Base-by-base conservation (phyloP, 495 filamentous ascomycete genomes). In the Rhypophila decipiens region DNA sequence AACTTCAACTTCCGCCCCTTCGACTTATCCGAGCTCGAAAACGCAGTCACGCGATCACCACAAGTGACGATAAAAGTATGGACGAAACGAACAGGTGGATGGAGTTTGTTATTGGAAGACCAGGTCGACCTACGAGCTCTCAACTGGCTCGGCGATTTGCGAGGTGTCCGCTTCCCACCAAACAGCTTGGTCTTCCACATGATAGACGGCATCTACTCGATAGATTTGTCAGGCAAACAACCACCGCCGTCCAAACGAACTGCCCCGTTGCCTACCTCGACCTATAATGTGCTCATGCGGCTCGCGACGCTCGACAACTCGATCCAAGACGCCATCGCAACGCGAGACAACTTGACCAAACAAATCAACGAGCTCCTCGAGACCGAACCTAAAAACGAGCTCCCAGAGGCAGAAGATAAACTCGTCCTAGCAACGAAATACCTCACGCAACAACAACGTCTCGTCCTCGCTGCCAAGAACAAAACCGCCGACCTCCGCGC, bases 1-100 rank as follows among this genome's bases (percentile, higher is more conserved):
- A 97, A 97, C 66, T 90, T 90, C 34, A 87, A 81, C 57, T 98
- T 96, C 61, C 81, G 83, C 34, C 81, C 83, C 48, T 94, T 97
- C 63, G 88, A 97, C 49, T 74, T 96, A 13, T 76, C 80, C 35
- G 63, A 73, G 15, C 85, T 78, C 44, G 84, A 82, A 0, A 79
- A 87, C 10, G 61, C 62, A 5, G 70, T 90, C 18, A 85, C 84
- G 3, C 74, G 89, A 40, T 63, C 70, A 22, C 78, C 87, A 35
- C 64, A 69, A 23, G 58, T 91, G 36, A 82, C 73, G 0, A 59
- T 98, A 23, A 86, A 79, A 54, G 59, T 96, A 29, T 98, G 90
- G 90, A 77, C 79, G 4, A 86, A 83, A 59, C 77, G 76, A 36
- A 66, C 71, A 17, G 61, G 70, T 1, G 69, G 73, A 2, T 95